Evolutionary conservation across 2,329 filamentous ascomycete species (phyloP).

Genomic region (Ophiostoma australiae): DNA sequence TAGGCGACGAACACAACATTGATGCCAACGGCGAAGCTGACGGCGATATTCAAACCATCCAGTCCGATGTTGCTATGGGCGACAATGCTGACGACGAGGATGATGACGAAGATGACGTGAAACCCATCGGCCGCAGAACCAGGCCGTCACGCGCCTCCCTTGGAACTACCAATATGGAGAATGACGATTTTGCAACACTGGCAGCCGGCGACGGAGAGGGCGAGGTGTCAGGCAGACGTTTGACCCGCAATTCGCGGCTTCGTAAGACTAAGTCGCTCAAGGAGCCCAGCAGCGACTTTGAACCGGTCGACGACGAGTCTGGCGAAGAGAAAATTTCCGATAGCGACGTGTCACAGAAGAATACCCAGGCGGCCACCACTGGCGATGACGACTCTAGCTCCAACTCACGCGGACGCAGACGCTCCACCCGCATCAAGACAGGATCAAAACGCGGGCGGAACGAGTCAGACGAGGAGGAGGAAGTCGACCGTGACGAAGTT

Average conservation of each 20-base stretch:
- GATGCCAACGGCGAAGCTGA: slow-evolving; percentile 31
- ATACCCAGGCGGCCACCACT: slow-evolving; percentile 35
- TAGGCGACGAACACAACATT: slow-evolving; percentile 28
- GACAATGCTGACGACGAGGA: slow-evolving; percentile 26
- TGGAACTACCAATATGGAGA: slow-evolving; percentile 20
- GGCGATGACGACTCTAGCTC: slow-evolving; percentile 43
- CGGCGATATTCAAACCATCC: slow-evolving; percentile 7
- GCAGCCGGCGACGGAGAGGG: slow-evolving; percentile 31
- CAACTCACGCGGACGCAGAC: slow-evolving; percentile 46
- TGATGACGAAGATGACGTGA: slow-evolving; percentile 36
- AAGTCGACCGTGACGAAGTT: slow-evolving; percentile 59
- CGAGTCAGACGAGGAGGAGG: slow-evolving; percentile 54
- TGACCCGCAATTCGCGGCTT: slow-evolving; percentile 44
- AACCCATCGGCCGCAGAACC: slow-evolving; percentile 41
- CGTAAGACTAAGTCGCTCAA: slow-evolving; percentile 45
- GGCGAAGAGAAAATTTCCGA: slow-evolving; percentile 48
- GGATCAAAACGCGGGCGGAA: slow-evolving; percentile 45
- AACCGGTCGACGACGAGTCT: slow-evolving; percentile 54
- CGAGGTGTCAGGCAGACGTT: slow-evolving; percentile 42
- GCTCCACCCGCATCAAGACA: slow-evolving; percentile 35
- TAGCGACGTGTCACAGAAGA: slow-evolving; percentile 30
- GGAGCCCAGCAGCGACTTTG: slow-evolving; percentile 58
- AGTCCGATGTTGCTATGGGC: neutral
- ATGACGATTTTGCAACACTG: slow-evolving; percentile 20
- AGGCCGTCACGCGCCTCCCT: slow-evolving; percentile 18